Conservation (phyloP, 2,329 filamentous ascomycete genomes). For the Macrophomina tecta region DNA sequence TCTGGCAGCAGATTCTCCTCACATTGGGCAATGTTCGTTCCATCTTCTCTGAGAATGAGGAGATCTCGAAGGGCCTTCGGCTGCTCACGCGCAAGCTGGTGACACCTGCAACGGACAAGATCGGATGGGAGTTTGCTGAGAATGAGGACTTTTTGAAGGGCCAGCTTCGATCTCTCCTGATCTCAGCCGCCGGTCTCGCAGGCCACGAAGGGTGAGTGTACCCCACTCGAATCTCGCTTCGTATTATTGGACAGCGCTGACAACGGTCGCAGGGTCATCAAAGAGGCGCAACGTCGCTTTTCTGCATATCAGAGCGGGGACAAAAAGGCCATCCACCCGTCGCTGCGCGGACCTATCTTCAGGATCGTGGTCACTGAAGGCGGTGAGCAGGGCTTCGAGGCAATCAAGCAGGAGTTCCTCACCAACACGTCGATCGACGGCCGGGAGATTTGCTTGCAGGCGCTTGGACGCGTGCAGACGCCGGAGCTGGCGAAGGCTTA, state of each 20-base stretch:
- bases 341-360: slow-evolving; percentile 81
- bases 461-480: slow-evolving; percentile 77
- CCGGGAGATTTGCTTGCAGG: slow-evolving; percentile 81
- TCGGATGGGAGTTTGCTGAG: slow-evolving; percentile 85
- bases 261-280: slow-evolving; percentile 63
- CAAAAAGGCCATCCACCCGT: slow-evolving; percentile 77
- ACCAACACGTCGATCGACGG: slow-evolving; percentile 86
- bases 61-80: slow-evolving; percentile 74
- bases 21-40: slow-evolving; percentile 78
- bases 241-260: slow-evolving; percentile 14
- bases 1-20: slow-evolving; percentile 85
- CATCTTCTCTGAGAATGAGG: slow-evolving; percentile 80
- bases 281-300: slow-evolving; percentile 81
- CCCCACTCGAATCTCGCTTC: slow-evolving; percentile 14
- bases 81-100: slow-evolving; percentile 81
- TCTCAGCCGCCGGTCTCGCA: slow-evolving; percentile 74
- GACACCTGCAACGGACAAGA: slow-evolving; percentile 72
- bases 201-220: slow-evolving; percentile 72
- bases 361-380: slow-evolving; percentile 78
- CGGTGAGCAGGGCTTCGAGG: slow-evolving; percentile 70
- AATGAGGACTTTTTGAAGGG: slow-evolving; percentile 82
- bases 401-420: slow-evolving; percentile 84
- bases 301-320: slow-evolving; percentile 72
- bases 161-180: slow-evolving; percentile 81
- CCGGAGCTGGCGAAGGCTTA: slow-evolving; percentile 70